Conservation (phyloP, 148 eudicot genomes). For the Dianthus caryophyllus region DNA sequence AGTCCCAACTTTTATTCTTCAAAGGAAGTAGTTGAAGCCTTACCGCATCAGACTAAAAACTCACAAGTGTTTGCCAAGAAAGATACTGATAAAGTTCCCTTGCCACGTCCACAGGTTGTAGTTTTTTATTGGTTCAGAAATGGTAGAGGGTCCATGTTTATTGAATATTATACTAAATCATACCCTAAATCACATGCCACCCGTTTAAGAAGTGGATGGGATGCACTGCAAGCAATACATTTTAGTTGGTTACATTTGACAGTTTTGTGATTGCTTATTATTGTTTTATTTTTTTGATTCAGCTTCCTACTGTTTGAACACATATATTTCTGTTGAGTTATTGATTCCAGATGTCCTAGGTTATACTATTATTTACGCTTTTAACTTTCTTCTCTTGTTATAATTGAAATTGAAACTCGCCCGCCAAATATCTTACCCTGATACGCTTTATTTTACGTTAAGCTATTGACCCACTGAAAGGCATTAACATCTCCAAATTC, state of each 20-base stretch:
- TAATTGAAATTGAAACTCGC: background rate
- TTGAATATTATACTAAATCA: background rate
- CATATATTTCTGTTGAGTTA: background rate
- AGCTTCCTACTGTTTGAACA: background rate
- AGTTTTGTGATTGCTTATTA: too few relatives aligned
- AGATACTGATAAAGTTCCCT: constrained; percentile 31
- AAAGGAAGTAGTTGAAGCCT: constrained; percentile 29
- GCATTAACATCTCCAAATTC: background rate
- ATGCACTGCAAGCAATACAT: constrained; percentile 38
- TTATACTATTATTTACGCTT: background rate
- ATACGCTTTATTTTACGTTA: too few relatives aligned
- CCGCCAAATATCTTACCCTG: background rate
- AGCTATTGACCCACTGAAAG: background rate
- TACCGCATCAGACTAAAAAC: constrained; percentile 24
- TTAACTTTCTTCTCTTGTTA: background rate
- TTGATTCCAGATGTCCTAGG: background rate
- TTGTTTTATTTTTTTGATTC: constrained; percentile 43
- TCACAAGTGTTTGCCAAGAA: constrained; percentile 31
- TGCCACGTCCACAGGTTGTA: constrained; percentile 50
- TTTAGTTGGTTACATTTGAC: background rate
- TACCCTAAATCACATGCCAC: background rate
- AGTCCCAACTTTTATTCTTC: constrained; percentile 53
- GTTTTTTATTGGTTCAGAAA: constrained; percentile 10
- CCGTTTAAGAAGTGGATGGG: background rate
- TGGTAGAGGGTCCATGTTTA: background rate